Evolutionary conservation across 352 stramenopile species (phyloP), one percentile per base, ranked within the genome.

Genomic region (Globisporangium cylindrosporum): DNA sequence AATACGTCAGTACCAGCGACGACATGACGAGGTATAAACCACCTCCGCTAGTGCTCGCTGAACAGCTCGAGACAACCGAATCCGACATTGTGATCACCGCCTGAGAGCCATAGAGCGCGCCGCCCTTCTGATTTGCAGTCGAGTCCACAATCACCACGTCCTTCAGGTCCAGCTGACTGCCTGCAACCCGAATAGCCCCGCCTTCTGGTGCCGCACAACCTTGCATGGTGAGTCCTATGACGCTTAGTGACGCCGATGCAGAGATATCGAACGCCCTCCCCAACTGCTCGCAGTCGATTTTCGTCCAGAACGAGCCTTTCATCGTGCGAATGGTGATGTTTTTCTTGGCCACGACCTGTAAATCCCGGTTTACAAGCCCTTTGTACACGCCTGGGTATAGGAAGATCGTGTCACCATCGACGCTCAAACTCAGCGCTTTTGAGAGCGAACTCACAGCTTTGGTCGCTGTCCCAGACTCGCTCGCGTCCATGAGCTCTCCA

Each of bases 371-470:
- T 4, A 58, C 20, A 1, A 29, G 2, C 0, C 78, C 81, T 8
- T 53, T 76, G 68, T 90, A 92, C 9, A 57, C 41, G 15, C 81
- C 84, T 43, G 84, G 84, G 48, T 90, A 90, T 20, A 91, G 49
- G 0, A 92, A 77, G 54, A 92, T 81, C 8, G 73, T 67, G 54
- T 67, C 69, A 22, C 72, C 77, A 25, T 72, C 55, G 0, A 32
- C 61, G 9, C 78, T 83, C 29, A 88, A 59, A 5, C 46, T 64
- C 2, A 91, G 36, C 14, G 78, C 84, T 61, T 70, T 79, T 15
- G 66, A 34, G 7, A 92, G 43, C 12, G 78, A 81, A 22, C 76
- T 70, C 1, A 89, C 77, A 2, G 79, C 80, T 70, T 92, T 92
- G 2, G 79, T 75, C 4, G 75, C 70, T 0, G 81, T 79, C 7